A percentile compares a stretch with the other conserved stretches of the same genome.
phyloP scores from a whole-genome alignment of 75 land plant genomes.

The Picea glauca region DNA sequence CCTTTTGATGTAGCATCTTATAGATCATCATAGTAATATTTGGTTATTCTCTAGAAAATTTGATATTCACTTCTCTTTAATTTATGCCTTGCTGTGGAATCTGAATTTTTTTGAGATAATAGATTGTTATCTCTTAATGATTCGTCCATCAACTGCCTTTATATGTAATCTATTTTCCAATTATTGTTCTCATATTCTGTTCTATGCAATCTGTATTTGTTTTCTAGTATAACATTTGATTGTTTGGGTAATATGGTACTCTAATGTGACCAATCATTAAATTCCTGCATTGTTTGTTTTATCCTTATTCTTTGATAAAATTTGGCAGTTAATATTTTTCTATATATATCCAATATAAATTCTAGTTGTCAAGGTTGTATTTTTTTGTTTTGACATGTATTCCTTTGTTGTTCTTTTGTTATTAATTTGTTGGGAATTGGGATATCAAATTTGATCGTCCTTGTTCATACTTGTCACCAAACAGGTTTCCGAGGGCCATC shows the following conservation, averaged over 20 bases:
- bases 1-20: neutral
- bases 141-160: neutral
- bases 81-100: neutral
- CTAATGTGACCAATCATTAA: neutral
- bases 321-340: neutral
- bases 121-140: neutral
- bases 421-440: too few relatives aligned
- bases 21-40: neutral
- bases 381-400: neutral
- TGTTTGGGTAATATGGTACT: neutral
- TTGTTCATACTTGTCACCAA: slow-evolving; percentile 1
- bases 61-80: neutral
- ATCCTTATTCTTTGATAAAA: neutral
- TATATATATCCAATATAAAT: neutral
- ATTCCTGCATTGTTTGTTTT: neutral
- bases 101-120: neutral
- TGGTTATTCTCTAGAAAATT: neutral
- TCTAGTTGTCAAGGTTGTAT: neutral
- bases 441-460: neutral
- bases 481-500: slow-evolving; percentile 98
- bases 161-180: neutral
- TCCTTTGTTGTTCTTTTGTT: neutral
- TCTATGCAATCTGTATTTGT: neutral
- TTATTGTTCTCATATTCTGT: neutral
- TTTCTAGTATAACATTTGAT: neutral